Percentiles rank a stretch among this genome's conserved stretches.
These are phyloP conservation scores for Starmerella floris DNA, from an alignment of 805 yeast species.

Conservation along the genomic window DNA sequence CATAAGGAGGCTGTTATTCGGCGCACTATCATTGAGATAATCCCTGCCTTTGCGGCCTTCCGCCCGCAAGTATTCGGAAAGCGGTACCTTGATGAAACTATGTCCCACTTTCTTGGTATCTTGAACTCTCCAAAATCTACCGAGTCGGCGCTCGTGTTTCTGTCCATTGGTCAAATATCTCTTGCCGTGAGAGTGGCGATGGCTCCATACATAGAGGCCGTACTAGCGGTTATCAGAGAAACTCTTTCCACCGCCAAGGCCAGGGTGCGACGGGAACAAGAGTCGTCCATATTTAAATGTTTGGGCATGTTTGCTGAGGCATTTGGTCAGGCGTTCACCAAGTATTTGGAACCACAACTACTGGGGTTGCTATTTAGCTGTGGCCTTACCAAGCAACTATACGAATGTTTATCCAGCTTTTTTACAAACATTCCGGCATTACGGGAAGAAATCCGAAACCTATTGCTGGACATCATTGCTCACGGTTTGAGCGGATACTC, in stretches of 20 bases:
- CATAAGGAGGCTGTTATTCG: conserved; percentile 64
- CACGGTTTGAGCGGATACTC: conserved; percentile 66
- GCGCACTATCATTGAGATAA: conserved; percentile 67
- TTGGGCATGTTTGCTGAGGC: conserved; percentile 75
- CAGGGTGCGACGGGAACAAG: conserved; percentile 55
- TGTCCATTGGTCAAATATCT: conserved; percentile 76
- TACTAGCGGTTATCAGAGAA: conserved; percentile 71
- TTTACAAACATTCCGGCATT: conserved; percentile 68
- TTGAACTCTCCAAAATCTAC: conserved; percentile 47
- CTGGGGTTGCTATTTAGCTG: conserved; percentile 68
- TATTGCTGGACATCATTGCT: conserved; percentile 58
- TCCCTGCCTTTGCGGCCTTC: conserved; percentile 72
- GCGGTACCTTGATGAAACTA: conserved; percentile 64
- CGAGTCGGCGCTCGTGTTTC: conserved; percentile 64
- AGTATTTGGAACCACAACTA: conserved; percentile 70
- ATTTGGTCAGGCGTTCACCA: conserved; percentile 85
- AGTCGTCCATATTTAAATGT: conserved; percentile 78
- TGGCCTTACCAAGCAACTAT: conserved; percentile 71
- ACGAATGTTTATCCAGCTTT: conserved; percentile 55
- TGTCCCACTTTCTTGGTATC: conserved; percentile 64
- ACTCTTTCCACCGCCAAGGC: conserved; percentile 47
- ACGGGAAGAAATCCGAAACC: conserved; percentile 56
- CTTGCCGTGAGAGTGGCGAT: conserved; percentile 65
- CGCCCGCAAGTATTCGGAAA: conserved; percentile 64
- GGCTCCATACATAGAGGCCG: conserved; percentile 75